phyloP scores from a whole-genome alignment of 2,329 filamentous ascomycete genomes.

The Aspergillus flavus region DNA sequence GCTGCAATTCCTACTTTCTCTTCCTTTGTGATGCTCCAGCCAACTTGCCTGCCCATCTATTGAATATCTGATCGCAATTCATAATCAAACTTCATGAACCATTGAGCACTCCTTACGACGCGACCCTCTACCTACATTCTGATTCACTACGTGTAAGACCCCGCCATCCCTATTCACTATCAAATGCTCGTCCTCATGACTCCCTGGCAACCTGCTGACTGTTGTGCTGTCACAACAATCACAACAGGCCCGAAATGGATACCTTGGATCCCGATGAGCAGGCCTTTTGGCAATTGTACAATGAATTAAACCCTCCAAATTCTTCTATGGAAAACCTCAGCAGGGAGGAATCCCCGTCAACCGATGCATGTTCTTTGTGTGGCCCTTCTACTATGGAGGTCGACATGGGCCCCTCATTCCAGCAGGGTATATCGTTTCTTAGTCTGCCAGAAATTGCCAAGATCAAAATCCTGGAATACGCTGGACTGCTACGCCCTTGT shows the following conservation, averaged over 20 bases:
- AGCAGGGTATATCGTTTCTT: constrained; percentile 14
- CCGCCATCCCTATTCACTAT: neutral
- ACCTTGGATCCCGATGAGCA: constrained; percentile 3
- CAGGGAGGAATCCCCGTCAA: neutral
- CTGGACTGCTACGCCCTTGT: constrained; percentile 25
- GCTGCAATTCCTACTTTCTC: neutral
- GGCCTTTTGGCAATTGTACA: constrained; percentile 2
- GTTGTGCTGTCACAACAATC: neutral
- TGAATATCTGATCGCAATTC: neutral
- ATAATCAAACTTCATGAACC: neutral
- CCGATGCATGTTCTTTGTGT: neutral
- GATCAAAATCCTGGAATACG: constrained; percentile 25
- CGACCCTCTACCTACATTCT: neutral
- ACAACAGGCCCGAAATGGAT: neutral
- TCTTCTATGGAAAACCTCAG: neutral
- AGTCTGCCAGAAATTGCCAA: constrained; percentile 24
- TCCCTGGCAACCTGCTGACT: neutral
- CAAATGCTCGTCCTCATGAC: neutral
- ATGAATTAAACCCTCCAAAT: neutral
- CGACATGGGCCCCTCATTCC: neutral
- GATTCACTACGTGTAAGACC: neutral
- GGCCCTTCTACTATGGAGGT: neutral
- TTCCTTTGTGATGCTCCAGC: neutral
- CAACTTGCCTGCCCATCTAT: neutral
- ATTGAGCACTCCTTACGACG: neutral